Base-by-base conservation (phyloP, 2,329 filamentous ascomycete genomes). In the Cytospora mali region DNA sequence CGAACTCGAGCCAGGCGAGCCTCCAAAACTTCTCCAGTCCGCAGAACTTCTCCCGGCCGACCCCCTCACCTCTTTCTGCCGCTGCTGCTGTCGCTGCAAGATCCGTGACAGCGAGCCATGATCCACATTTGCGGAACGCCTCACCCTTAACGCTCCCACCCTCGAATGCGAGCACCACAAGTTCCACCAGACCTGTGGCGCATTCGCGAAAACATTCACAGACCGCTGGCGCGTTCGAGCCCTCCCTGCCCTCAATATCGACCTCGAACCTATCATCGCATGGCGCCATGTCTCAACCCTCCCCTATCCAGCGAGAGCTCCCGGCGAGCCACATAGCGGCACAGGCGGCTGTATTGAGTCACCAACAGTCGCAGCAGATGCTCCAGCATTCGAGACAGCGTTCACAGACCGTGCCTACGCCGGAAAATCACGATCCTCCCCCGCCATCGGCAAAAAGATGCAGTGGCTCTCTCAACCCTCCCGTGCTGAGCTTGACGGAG, bases 321-420 rank as follows among this genome's bases (percentile, higher is more conserved):
- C 82, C 82, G 1, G 86, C 90, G n/a, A 92, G 89, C 74, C 88
- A 92, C 74, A 92, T 93, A 67, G 91, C 91, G 46, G 90, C 90
- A 21, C 90, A 93, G 75, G 87, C 90, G 11, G 91, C 91, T 61
- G 87, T 90, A 71, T 87, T 91, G 78, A 84, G 85, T 35, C 84
- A 88, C 70, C 68, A 72, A 66, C 75, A 74, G 64, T 76, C 84
- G 51, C 76, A 84, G 57, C 84, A 85, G 71, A 65, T 69, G 58
- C 68, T 68, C 49, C 67, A 75, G 52, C 82, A 84, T 69, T 79
- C 74, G 63, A 81, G 91, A 23, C 90, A 92, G 72, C 84, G 90
- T 58, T 93, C 90, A 16, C 88, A 91, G 73, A 92, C 90, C 0
- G 86, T 90, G 10, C 87, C 90, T 6, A 81, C 84, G 21, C 84